Evolutionary conservation across 371 early-diverging fungal species (phyloP), one percentile per base, ranked within the genome.

Genomic region (Rhizopus sp.): DNA sequence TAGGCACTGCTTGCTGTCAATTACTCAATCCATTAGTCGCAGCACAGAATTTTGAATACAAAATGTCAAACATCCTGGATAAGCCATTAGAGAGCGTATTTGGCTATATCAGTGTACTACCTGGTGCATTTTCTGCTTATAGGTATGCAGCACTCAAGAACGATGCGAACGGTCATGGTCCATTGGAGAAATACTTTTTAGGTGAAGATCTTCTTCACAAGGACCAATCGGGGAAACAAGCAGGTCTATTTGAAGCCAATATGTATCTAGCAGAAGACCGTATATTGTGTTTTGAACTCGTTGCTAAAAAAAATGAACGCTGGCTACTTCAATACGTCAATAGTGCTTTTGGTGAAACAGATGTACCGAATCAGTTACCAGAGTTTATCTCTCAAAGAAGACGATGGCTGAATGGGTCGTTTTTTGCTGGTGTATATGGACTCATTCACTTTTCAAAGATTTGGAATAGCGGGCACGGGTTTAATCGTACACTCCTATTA

Each of bases 401-500:
- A 57, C 84, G 95, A 42, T 94, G 95, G 95, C 71, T 93, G 40
- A 94, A 94, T 77, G 95, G 95, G 0, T 85, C 87, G 3, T 90
- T 91, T 75, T 89, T 89, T 66, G 83, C 86, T 5, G 80, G 79
- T 5, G 77, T 87, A 12, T 87, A 86, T 66, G 81, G 83, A 2
- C 55, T 81, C 6, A 78, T 75, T 35, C 76, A 85, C 50, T 82
- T 76, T 45, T 65, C 62, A n/a, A 68, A 73, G 47, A 78, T 86
- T 29, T 87, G 83, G 80, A 74, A 84, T 16, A 85, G 87, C 3
- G 74, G 78, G 10, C 92, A 90, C 57, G 73, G 77, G 38, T 60
- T 81, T 38, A 64, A 78, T 57, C 79, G 92, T 12, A 88, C 86
- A 37, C 16, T 88, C 0, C 57, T 86, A 10, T 72, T 93, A 61